Evolutionary conservation across 305 asterid genomes (phyloP), one percentile per base, ranked within the genome.

Genomic region (Fraxinus albicans): DNA sequence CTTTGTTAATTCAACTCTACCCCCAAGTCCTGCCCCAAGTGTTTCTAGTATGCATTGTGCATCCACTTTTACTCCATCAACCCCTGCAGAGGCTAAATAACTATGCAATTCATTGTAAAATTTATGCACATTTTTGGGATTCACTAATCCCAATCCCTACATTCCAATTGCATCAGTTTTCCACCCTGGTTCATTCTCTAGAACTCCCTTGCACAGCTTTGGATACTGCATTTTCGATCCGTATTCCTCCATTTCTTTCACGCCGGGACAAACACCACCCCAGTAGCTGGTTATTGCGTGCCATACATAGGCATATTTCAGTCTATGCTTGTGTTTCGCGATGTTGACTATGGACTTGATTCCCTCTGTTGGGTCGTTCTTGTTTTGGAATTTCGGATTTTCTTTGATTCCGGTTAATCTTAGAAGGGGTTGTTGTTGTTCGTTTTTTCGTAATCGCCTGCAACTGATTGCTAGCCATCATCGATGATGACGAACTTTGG

Each of bases 21-120:
- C 99, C 3, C 99, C 99, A 23, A 93, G 89, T 42, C 98, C 98
- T 5, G 89, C 93, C 58, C 99, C 99, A 31, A 95, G 89, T 0
- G 99, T 95, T 92, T 95, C 99, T 84, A 95, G 81, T 81, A 95
- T 84, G 86, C 97, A 90, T 87, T 95, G 99, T 21, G 87, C 98
- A 79, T 95, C 99, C 35, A 95, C 96, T 35, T 91, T 92, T 31
- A 92, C 93, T 0, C 96, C 94, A 84, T 92, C 93, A 12, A 91
- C 81, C 4, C 94, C 91, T 2, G 91, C 88, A 6, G 69, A 75
- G 7, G 88, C 85, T 82, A 92, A 84, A 70, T 91, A 92, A 86
- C 89, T 86, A 21, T 92, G 96, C 80, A 90, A 50, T 85, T 91
- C 94, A 74, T 87, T 86, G 87, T 89, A 92, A 77, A 92, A 92